Conservation (phyloP, 768 basidiomycete species). For the Leccinellum luteum region DNA sequence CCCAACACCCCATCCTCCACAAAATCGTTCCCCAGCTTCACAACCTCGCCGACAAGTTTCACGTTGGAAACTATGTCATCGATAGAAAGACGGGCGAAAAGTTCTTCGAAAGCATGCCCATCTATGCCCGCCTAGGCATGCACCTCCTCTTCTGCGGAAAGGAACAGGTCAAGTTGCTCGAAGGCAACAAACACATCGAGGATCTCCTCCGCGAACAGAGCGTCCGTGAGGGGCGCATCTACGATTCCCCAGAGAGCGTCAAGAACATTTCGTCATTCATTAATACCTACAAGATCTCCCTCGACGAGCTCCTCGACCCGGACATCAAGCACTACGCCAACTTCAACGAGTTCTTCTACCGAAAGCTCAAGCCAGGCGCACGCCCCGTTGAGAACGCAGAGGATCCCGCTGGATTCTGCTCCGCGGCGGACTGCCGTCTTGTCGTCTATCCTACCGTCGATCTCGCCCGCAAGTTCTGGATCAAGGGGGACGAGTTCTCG, state of each 20-base stretch:
- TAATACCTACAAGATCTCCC: constrained; percentile 50
- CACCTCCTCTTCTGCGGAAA: constrained; percentile 68
- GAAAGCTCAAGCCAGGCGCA: constrained; percentile 55
- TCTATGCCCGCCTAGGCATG: constrained; percentile 72
- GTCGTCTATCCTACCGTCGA: constrained; percentile 62
- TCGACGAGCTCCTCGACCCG: constrained; percentile 60
- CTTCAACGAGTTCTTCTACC: constrained; percentile 79
- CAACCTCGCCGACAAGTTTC: constrained; percentile 48
- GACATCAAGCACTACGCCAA: constrained; percentile 58
- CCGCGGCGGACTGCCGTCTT: constrained; percentile 71
- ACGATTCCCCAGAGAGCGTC: constrained; percentile 50
- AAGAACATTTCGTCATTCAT: constrained; percentile 56
- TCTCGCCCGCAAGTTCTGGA: constrained; percentile 69
- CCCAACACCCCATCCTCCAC: constrained; percentile 39
- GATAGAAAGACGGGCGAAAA: constrained; percentile 46
- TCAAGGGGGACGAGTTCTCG: constrained; percentile 73
- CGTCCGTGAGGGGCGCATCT: constrained; percentile 53
- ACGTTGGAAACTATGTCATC: constrained; percentile 59
- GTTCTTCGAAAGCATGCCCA: constrained; percentile 74
- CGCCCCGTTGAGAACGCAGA: constrained; percentile 58
- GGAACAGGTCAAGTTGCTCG: constrained; percentile 47
- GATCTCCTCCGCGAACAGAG: constrained; percentile 53
- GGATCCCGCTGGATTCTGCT: constrained; percentile 53
- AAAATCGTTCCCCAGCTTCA: constrained; percentile 55
- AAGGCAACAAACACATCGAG: constrained; percentile 45